A percentile compares a stretch with the other conserved stretches of the same genome.
Conservation (phyloP, 164 flowering plant genomes). For the Dillenia turbinata region DNA sequence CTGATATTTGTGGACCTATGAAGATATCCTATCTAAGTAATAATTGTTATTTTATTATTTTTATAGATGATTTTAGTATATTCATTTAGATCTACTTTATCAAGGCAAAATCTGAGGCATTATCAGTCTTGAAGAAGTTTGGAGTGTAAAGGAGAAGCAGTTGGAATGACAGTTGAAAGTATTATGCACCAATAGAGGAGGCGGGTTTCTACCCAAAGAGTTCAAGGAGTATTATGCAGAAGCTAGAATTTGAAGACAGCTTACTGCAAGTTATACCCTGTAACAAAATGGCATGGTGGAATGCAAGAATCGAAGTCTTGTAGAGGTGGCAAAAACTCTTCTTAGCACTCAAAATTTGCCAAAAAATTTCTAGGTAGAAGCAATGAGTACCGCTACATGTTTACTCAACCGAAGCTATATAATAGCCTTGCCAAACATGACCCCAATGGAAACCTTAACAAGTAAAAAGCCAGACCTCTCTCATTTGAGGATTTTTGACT, state of each 20-base stretch:
- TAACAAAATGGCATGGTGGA: slow-evolving; percentile 2
- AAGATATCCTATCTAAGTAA: neutral
- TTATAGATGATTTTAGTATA: neutral
- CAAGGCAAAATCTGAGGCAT: neutral
- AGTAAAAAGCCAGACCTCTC: neutral
- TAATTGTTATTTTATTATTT: neutral
- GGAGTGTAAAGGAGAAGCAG: neutral
- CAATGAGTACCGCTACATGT: neutral
- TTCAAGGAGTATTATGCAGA: neutral
- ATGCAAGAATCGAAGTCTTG: slow-evolving; percentile 4
- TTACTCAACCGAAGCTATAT: neutral
- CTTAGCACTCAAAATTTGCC: neutral
- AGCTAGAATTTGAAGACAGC: neutral
- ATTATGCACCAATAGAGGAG: neutral
- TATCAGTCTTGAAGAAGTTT: neutral
- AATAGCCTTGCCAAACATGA: neutral
- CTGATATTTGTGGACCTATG: slow-evolving; percentile 3
- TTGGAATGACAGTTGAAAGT: neutral
- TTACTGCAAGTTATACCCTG: neutral
- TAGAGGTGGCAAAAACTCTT: slow-evolving; percentile 7
- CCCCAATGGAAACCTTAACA: neutral
- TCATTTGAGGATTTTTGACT: neutral
- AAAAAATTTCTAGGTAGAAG: slow-evolving; percentile 1
- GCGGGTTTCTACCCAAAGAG: neutral
- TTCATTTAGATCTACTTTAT: slow-evolving; percentile 2